Evolutionary conservation across 495 filamentous ascomycete species (phyloP), one percentile per base, ranked within the genome.

Genomic region (Aspergillus leporis): DNA sequence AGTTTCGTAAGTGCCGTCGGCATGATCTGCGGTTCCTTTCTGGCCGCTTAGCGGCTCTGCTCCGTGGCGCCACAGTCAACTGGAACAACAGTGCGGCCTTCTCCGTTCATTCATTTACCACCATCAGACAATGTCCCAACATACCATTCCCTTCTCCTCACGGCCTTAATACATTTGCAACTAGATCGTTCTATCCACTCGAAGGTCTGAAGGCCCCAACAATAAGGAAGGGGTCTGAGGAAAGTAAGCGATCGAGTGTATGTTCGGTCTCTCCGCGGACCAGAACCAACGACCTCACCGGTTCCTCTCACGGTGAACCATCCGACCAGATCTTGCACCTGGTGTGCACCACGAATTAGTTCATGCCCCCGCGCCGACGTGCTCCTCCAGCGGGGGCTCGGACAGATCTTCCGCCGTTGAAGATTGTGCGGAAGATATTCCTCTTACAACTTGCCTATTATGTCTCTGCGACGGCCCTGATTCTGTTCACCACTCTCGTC

Each of bases 371-470:
- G 71, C 87, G 89, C 59, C 86, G 89, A 64, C 89, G 88, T 51
- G 89, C 90, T 51, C 89, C 88, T 53, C 89, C 88, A 65, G 81
- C 91, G 51, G 90, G 90, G 80, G 87, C 90, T 51, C 84, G 91
- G 61, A 81, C 86, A 64, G 90, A 93, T 68, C 88, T 93, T 53
- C 87, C 90, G 18, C 93, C 93, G 41, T 80, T 91, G 65, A 90
- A 87, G 68, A 92, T 97, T 77, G 78, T 93, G 55, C 83, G 83
- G 60, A 94, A 97, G 76, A 97, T 99, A 71, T 61, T 89, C 64
- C 71, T 89, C 22, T 83, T 99, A n/a, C 94, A 99, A 69, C 68
- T 78, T 30, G 83, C 88, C 62, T 97, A 91, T 81, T 98, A 98
- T 83, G 75, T 75, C 60, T 79, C 79, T 64, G 90, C 89, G 4